Evolutionary conservation across 2,329 filamentous ascomycete genomes (phyloP), one percentile per base, ranked within the genome.

Genomic region (Ceratocystis eucalypticola): DNA sequence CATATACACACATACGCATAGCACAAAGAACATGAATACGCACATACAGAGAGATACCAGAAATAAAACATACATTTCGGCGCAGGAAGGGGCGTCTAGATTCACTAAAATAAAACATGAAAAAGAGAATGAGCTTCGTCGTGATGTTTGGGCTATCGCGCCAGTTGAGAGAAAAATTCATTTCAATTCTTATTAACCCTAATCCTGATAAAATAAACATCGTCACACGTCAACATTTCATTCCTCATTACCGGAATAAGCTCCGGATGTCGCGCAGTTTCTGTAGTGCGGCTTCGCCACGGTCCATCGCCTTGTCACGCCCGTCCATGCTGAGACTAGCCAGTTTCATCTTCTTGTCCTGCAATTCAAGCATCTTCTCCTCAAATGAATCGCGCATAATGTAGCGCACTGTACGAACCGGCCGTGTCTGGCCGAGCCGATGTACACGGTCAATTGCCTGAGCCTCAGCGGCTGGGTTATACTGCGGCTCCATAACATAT

Each of bases 401-500:
- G 74, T 90, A 97, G 46, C 92, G 85, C 46, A 89, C 86, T 1
- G 91, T 95, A n/a, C 83, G 83, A 0, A 99, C 94, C 12, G 87
- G 84, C n/a, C 94, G 82, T 71, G 84, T 94, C 78, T 99, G 94
- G 0, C 94, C 92, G 1, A 96, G 79, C 20, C 92, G 86, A 74
- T 96, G 92, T 5, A 99, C 90, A 37, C 94, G 89, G 74, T 97
- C 94, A 6, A 97, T 83, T 1, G 94, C 94, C 76, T 99, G 94
- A 4, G 91, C 89, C 75, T 99, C 93, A 0, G 92, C 91, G 0
- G 91, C 92, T 0, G 94, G 94, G 72, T 99, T 99, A 78, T 93
- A 99, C 73, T 96, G 92, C 4, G 94, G 94, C 74, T 99, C 94
- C 93, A 99, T 97, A 71, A 97, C 88, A 74, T 94, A 97, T 15